Percentiles rank a stretch among this genome's conserved stretches.
Conservation (phyloP, 768 basidiomycete species). For the Strobilomyces dryophilus region DNA sequence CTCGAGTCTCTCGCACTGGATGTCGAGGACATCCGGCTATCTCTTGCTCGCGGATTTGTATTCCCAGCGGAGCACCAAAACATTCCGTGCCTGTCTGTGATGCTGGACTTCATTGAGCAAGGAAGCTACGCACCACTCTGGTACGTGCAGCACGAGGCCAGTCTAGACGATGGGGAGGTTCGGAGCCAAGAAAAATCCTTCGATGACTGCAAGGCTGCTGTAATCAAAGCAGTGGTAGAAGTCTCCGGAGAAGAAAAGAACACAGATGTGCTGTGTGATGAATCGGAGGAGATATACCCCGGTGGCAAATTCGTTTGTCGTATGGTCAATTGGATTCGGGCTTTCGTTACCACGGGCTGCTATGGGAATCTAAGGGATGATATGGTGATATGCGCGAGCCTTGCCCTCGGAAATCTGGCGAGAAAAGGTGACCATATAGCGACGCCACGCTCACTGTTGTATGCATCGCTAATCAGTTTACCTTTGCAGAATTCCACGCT, state of each 20-base stretch:
- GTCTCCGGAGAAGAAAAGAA: constrained; percentile 80
- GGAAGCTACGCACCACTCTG: constrained; percentile 68
- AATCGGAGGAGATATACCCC: constrained; percentile 47
- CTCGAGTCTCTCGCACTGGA: constrained; percentile 78
- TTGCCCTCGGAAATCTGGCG: constrained; percentile 78
- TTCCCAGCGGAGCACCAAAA: constrained; percentile 55
- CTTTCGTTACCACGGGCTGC: constrained; percentile 40
- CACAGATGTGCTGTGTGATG: constrained; percentile 73
- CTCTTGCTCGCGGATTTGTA: constrained; percentile 61
- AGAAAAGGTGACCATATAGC: constrained; percentile 54
- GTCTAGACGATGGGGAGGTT: constrained; percentile 38
- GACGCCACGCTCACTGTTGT: not conserved
- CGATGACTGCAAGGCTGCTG: constrained; percentile 77
- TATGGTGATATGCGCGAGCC: constrained; percentile 75
- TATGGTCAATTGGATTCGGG: constrained; percentile 74
- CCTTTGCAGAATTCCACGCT: constrained; percentile 50
- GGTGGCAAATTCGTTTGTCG: constrained; percentile 69
- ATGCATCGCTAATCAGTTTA: constrained; percentile 7
- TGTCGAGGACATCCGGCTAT: constrained; percentile 68
- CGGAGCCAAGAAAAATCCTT: constrained; percentile 70
- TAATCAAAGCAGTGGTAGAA: constrained; percentile 84
- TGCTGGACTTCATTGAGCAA: constrained; percentile 72
- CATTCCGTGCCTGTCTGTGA: constrained; percentile 53
- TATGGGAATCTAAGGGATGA: constrained; percentile 54
- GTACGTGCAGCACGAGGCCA: constrained; percentile 38